Base-by-base conservation (phyloP, 768 basidiomycete species). In the Lactarius hengduanensis region DNA sequence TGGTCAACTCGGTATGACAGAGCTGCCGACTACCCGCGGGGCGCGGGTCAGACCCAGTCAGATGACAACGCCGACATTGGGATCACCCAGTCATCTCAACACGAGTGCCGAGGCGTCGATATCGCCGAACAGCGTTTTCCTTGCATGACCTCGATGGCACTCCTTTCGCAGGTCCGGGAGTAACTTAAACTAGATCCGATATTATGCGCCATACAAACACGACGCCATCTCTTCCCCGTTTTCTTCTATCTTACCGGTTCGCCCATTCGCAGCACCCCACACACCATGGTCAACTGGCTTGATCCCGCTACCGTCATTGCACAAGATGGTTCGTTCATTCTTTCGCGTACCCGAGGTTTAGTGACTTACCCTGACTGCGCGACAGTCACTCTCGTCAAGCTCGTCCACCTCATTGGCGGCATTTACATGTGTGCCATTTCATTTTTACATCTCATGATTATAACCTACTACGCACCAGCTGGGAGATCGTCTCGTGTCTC, bases 401-500 rank as follows among this genome's bases (percentile, higher is more conserved):
- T 68, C 9, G 15, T 38, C 2, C 61, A 67, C 34, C 57, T 68
- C 22, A 15, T 69, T 18, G 61, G 57, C 32, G 66, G 68, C 16
- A 15, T 69, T 43, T 63, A 69, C 53, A 59, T 69, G 68, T 67
- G n/a, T 41, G 60, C 8, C 43, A 50, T 20, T 18, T 53, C 13
- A 5, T 30, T 28, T 54, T 62, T 15, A 15, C 38, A 20, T 57
- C 7, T 47, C 11, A n/a, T 5, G 16, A 34, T 15, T 15, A 16
- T 47, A 43, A 40, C 13, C 45, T 13, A 53, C 4, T 15, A 16
- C 3, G 13, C 41, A 36, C 36, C 13, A 66, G 67, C 45, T 68
- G 67, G 67, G 67, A 68, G 32, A 58, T 66, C 47, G 2, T 66
- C 22, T 50, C 18, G 22, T 62, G 54, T 26, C 8, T 68, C 40